Base-by-base conservation (phyloP, 1,284 basidiomycete genomes). In the Porphyrellus sp. region DNA sequence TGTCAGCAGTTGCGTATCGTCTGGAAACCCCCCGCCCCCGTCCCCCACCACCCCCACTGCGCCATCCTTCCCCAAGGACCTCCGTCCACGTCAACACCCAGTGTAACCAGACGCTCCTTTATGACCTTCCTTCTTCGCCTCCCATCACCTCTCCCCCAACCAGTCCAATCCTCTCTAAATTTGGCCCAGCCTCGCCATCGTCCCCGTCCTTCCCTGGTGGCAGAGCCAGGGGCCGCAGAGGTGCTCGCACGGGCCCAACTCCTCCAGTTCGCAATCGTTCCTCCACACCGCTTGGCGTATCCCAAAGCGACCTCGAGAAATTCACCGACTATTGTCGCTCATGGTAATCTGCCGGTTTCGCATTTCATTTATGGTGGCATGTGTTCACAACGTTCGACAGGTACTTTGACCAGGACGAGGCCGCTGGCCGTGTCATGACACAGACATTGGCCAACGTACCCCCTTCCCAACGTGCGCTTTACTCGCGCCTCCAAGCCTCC, bases 321-420 rank as follows among this genome's bases (percentile, higher is more conserved):
- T 90, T 90, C 63, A 83, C 85, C 23, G 81, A 83, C 55, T 73
- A 79, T 52, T 90, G 88, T 68, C 80, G 83, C 27, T 77, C 82
- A 66, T 90, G 87, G 88, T 89, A 63, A 59, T 51, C 33, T 45
- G 31, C 25, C 28, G 40, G 49, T 61, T 47, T 43, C 21, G 0
- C 25, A 34, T 21, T 5, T 30, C 38, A 37, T 44, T 23, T n/a
- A 8, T 18, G 4, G 8, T 39, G 2, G 4, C 52, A 24, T 41
- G 28, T 45, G 31, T 54, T 59, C 50, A 52, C 44, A 31, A 20
- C 24, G n/a, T 38, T 56, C 51, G 44, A 40, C 59, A 90, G 88
- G 87, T 90, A 89, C 68, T 90, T 82, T 67, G 73, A 82, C 55
- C 88, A 90, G 67, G 84, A 89, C 63, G 83, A 89, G 62, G 76